Conservation (phyloP, 2,329 filamentous ascomycete species). For the Calonectria fujianensis region DNA sequence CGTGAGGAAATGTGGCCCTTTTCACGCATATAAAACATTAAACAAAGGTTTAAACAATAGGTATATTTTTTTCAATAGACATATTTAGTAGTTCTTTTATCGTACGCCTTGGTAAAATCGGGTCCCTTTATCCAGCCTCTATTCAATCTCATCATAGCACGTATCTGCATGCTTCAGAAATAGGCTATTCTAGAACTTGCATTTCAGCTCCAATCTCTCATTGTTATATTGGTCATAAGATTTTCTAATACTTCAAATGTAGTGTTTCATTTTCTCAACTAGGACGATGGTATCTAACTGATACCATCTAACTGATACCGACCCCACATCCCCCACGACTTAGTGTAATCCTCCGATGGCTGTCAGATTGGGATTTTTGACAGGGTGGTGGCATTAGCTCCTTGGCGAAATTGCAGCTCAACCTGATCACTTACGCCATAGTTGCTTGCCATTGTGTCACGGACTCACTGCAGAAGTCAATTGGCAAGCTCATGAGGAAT, state of each 20-base stretch:
- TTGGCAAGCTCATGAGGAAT: background rate
- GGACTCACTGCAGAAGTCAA: background rate
- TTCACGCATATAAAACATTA: background rate
- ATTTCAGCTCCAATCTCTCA: background rate
- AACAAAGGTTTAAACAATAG: background rate
- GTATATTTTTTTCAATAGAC: no score
- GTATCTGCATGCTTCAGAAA: background rate
- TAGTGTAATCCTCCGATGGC: background rate
- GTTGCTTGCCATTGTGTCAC: conserved; percentile 4
- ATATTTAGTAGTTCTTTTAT: background rate
- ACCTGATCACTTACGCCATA: conserved; percentile 34
- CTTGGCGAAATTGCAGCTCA: conserved; percentile 23
- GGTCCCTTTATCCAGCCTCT: background rate
- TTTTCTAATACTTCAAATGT: background rate
- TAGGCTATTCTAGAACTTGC: background rate
- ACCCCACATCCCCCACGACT: conserved; percentile 23
- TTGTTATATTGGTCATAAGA: no score
- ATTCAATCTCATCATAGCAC: background rate
- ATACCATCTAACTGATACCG: background rate
- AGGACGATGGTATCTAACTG: no score
- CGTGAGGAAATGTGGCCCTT: background rate
- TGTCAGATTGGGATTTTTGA: background rate
- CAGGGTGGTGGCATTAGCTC: conserved; percentile 9
- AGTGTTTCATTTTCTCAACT: background rate
- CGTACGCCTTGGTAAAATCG: background rate